A percentile compares a stretch with the other conserved stretches of the same genome.
phyloP scores from a whole-genome alignment of 306 rosid species.

The Vigna reflexopilosa region DNA sequence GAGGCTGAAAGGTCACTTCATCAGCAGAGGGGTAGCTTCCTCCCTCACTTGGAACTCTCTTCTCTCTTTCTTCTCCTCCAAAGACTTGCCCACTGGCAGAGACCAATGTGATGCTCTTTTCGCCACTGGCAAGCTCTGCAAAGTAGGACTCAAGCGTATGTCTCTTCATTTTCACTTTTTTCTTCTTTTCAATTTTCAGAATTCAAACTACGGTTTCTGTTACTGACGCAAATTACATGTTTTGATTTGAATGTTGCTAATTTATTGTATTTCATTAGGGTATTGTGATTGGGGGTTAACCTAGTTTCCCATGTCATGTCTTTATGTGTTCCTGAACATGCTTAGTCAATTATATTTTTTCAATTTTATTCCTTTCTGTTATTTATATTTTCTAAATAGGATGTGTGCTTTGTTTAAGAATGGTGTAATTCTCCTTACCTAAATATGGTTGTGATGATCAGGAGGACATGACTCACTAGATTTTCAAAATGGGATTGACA shows the following conservation, averaged over 20 bases:
- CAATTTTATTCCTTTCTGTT: constrained; percentile 5
- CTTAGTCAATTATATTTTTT: neutral
- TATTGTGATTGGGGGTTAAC: neutral
- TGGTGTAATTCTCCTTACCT: neutral
- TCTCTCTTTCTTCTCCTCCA: constrained; percentile 74
- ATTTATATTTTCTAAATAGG: neutral
- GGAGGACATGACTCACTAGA: constrained; percentile 59
- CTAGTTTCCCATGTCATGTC: neutral
- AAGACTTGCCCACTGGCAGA: constrained; percentile 64
- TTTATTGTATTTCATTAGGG: neutral
- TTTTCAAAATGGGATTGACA: constrained; percentile 41
- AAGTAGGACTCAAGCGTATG: constrained; percentile 66
- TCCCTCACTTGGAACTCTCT: constrained; percentile 85
- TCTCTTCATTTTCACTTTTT: neutral
- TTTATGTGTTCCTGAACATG: neutral
- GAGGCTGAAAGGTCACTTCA: constrained; percentile 77
- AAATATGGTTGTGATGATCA: constrained; percentile 39
- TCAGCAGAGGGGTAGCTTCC: constrained; percentile 69
- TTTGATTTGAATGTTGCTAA: no score
- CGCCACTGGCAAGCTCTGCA: constrained; percentile 68
- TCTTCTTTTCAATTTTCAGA: neutral
- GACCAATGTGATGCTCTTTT: constrained; percentile 48
- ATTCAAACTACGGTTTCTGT: neutral
- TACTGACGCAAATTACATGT: no score
- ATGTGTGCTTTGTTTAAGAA: constrained; percentile 16